phyloP scores from a whole-genome alignment of 2,329 filamentous ascomycete species.

The Cytospora mali region DNA sequence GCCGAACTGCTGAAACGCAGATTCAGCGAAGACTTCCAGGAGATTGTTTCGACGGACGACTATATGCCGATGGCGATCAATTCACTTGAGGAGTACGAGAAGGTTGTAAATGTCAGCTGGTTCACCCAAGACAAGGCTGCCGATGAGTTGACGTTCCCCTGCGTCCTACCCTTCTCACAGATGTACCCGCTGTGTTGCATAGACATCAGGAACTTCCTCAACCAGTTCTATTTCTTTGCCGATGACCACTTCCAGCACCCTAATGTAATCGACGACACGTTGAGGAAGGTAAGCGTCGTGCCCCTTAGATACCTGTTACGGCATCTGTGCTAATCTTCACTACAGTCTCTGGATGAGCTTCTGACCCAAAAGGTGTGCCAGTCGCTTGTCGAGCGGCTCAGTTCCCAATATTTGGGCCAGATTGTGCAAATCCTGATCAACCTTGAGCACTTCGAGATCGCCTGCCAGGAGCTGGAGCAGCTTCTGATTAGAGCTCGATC shows the following conservation, averaged over 20 bases:
- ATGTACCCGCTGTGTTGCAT: constrained; percentile 99
- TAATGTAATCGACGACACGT: constrained; percentile 84
- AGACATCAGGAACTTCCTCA: constrained; percentile 95
- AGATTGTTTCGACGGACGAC: constrained; percentile 89
- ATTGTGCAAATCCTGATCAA: constrained; percentile 99
- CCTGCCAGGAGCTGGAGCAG: constrained; percentile 86
- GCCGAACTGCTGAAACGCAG: constrained; percentile 85
- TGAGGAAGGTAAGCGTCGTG: constrained; percentile 64
- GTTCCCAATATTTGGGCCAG: constrained; percentile 92
- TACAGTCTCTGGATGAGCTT: constrained; percentile 87
- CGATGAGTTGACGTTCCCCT: constrained; percentile 84
- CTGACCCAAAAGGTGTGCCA: constrained; percentile 90
- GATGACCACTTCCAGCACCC: constrained; percentile 95
- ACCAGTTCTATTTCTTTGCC: constrained; percentile 97
- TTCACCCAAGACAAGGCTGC: constrained; percentile 80
- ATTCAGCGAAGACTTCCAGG: constrained; percentile 95
- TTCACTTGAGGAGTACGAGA: constrained; percentile 87
- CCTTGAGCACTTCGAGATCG: constrained; percentile 92
- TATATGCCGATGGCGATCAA: constrained; percentile 99
- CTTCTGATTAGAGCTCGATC: constrained; percentile 84
- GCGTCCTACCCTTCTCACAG: constrained; percentile 94
- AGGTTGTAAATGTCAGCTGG: constrained; percentile 95
- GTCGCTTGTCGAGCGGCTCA: constrained; percentile 82
- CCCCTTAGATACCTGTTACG: background rate
- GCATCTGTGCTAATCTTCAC: background rate